phyloP scores from a whole-genome alignment of 2,329 filamentous ascomycete genomes.

The Ceratocystis eucalypticola region DNA sequence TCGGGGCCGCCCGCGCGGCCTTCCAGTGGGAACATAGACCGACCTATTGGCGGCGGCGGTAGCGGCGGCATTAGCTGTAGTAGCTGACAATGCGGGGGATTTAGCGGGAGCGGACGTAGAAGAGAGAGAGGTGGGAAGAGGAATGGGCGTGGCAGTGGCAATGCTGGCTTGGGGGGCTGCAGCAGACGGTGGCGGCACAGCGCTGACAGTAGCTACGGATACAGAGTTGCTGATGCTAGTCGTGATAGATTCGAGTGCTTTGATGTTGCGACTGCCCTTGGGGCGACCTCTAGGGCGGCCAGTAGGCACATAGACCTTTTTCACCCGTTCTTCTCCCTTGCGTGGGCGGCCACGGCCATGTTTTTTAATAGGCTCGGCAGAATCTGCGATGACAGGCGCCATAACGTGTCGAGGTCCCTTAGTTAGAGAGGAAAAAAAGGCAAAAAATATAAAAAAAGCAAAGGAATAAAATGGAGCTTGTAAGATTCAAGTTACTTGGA shows the following conservation, averaged over 20 bases:
- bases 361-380: conserved; percentile 20
- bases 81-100: too few relatives aligned
- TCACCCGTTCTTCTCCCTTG: conserved; percentile 31
- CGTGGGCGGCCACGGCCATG: conserved; percentile 29
- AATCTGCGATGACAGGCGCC: conserved; percentile 20
- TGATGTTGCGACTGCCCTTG: conserved; percentile 25
- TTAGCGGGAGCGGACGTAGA: too few relatives aligned
- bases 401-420: conserved; percentile 13
- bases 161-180: not conserved
- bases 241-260: conserved; percentile 19
- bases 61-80: not conserved
- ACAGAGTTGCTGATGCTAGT: conserved; percentile 6
- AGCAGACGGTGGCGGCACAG: not conserved
- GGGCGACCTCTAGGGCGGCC: conserved; percentile 34
- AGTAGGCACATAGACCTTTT: conserved; percentile 28
- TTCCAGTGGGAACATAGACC: conserved; percentile 30
- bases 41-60: conserved; percentile 23
- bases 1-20: conserved; percentile 36
- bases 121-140: not conserved
- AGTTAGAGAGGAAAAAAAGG: not conserved
- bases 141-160: not conserved
- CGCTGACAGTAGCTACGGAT: not conserved
- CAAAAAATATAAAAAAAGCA: not conserved
- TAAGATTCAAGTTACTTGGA: not conserved
- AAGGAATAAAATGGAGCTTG: not conserved